Base-by-base conservation (phyloP, 495 filamentous ascomycete genomes). In the Copromyces sp. region DNA sequence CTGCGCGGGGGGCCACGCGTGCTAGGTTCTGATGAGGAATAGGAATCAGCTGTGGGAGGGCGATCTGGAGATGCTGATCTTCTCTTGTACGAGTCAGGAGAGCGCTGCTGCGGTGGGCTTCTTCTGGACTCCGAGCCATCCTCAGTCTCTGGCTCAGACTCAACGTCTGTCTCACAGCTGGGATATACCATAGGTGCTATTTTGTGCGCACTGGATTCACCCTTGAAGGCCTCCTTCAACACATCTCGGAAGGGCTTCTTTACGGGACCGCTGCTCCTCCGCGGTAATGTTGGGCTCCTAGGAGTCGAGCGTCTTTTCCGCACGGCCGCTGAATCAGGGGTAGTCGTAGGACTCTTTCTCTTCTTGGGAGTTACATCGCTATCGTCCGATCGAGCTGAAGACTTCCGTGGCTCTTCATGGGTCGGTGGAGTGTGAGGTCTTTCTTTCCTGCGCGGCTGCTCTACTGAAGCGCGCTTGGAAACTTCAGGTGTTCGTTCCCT, bases 221-320 rank as follows among this genome's bases (percentile, higher is more conserved):
- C 87, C n/a, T 82, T 80, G 75, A 88, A 88, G 12, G 86, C 87
- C 74, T 86, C 86, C 68, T 82, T 84, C 9, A 88, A 79, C 32
- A 82, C 82, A 38, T 87, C 86, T 29, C 86, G 83, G 70, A 87
- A 79, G 0, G 83, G 79, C 53, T 77, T 83, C 71, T 78, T 85
- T 2, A 35, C 53, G 29, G 53, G 29, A 12, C 75, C 77, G 24
- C 75, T 72, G 9, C 77, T 53, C 70, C 82, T 88, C 3, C 80
- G 74, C 8, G 85, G 80, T 12, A 82, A 79, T 7, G 84, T 76
- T 24, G 82, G 73, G 69, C 80, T 78, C 74, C 84, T 82, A 42
- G 84, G 86, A 12, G 86, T 85, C 68, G 81, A 81, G 47, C 82
- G 84, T 75, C 87, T 81, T 72, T 81, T 86, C 65, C 87, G 77